Percentiles rank a stretch among this genome's conserved stretches.
Conservation (phyloP, 495 filamentous ascomycete species). For the Penicillium fimorum region DNA sequence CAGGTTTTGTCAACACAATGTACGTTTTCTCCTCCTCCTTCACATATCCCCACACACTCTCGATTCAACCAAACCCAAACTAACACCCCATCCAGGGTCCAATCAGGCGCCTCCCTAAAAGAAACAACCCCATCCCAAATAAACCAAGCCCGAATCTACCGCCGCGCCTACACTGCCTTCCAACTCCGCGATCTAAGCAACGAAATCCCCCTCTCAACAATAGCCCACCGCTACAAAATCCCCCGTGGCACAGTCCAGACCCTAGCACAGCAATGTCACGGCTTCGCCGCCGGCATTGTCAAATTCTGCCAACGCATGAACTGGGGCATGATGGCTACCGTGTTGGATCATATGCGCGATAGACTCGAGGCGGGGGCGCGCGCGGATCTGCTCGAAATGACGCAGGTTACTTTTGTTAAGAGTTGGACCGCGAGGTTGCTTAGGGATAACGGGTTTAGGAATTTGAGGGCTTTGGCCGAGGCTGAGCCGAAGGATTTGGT, state of each 20-base stretch:
- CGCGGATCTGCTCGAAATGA: conserved; percentile 69
- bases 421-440: conserved; percentile 74
- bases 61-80: conserved; percentile 15
- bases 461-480: conserved; percentile 64
- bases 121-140: conserved; percentile 61
- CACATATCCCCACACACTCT: neutral
- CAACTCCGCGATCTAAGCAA: conserved; percentile 82
- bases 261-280: conserved; percentile 71
- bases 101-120: conserved; percentile 61
- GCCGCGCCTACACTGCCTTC: conserved; percentile 75
- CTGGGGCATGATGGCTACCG: conserved; percentile 71
- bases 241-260: conserved; percentile 71
- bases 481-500: conserved; percentile 66
- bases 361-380: conserved; percentile 71
- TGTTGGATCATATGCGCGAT: conserved; percentile 75
- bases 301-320: conserved; percentile 74
- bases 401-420: conserved; percentile 75
- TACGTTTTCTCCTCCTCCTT: conserved; percentile 26
- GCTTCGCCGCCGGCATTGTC: conserved; percentile 74
- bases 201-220: conserved; percentile 67
- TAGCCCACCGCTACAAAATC: conserved; percentile 67
- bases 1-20: conserved; percentile 70
- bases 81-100: conserved; percentile 52
- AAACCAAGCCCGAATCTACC: conserved; percentile 61
- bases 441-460: conserved; percentile 74